Percentiles rank a stretch among this genome's conserved stretches.
These are phyloP conservation scores for Novakomyces olei DNA, from an alignment of 805 yeast species.

Conservation along the genomic window DNA sequence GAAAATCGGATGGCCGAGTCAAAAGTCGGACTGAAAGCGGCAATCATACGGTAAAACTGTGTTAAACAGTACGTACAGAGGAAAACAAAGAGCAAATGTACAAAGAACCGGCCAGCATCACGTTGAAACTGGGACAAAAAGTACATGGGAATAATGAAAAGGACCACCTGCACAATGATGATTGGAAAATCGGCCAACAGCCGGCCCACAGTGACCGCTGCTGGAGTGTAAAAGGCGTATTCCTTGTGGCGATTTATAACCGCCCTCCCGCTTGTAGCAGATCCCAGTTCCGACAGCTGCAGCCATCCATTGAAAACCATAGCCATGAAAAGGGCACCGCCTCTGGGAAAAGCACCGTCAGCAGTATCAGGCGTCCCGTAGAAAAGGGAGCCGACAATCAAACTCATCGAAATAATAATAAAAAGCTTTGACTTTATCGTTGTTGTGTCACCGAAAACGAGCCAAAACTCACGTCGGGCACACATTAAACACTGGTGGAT, in stretches of 20 bases:
- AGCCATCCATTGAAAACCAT: slow-evolving; percentile 24
- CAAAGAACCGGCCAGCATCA: slow-evolving; percentile 32
- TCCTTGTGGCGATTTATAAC: slow-evolving; percentile 37
- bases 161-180: slow-evolving; percentile 22
- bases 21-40: slow-evolving; percentile 17
- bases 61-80: slow-evolving; percentile 33
- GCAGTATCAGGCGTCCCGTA: slow-evolving; percentile 24
- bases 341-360: slow-evolving; percentile 30
- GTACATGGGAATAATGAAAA: slow-evolving; percentile 29
- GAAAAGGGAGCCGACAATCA: slow-evolving; percentile 32
- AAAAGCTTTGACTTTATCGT: background rate
- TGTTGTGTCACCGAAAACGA: background rate
- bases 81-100: slow-evolving; percentile 23
- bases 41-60: slow-evolving; percentile 23
- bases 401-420: slow-evolving; percentile 20
- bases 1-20: slow-evolving; percentile 23
- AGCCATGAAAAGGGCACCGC: slow-evolving; percentile 41
- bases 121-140: slow-evolving; percentile 34
- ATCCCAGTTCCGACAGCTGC: slow-evolving; percentile 23
- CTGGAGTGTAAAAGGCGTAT: slow-evolving; percentile 36
- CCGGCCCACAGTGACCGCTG: slow-evolving; percentile 43
- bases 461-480: background rate
- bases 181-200: slow-evolving; percentile 37
- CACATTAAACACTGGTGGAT: slow-evolving; percentile 5
- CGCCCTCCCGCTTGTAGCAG: slow-evolving; percentile 26